Evolutionary conservation across 192 early-diverging fungal genomes (phyloP), one percentile per base, ranked within the genome.

Genomic region (Tieghemiomyces parasiticus): DNA sequence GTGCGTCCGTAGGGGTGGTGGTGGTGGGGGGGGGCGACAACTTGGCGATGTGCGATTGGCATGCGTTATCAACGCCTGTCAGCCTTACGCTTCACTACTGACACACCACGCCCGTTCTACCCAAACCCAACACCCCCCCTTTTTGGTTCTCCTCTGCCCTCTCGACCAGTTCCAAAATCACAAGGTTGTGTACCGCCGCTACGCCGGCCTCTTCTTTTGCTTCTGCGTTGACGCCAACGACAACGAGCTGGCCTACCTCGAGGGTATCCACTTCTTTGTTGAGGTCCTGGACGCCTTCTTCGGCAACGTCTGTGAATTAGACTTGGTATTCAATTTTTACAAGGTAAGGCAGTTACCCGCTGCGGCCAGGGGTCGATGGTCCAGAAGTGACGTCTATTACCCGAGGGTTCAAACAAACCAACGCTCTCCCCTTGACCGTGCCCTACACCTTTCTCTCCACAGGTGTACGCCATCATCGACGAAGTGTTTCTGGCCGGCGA

Each of bases 221-320:
- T 89, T 97, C 66, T 95, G 94, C 69, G 93, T 99, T 0, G 94
- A 97, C 70, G 87, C 89, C 20, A 97, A 96, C 69, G 96, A 99
- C 73, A 99, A 99, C 64, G 94, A 97, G 66, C 74, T 99, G 24
- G 83, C 88, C 0, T 90, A 91, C 62, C 70, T 99, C 31, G 96
- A 99, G 67, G 92, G 91, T 0, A 97, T 99, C 42, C 96, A 99
- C 66, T 87, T 99, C 63, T 97, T 99, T 81, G 96, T 99, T 12
- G 96, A 99, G 72, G 90, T 99, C 0, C 71, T 99, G 35, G 96
- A 99, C 70, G 79, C 91, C 24, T 99, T 95, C 78, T 97, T 97
- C 71, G 88, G 89, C 33, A 99, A 97, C 55, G 96, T 99, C 4
- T 97, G 93, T 67, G 95, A 99, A 71, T 78, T 97, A 33, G 92